Evolutionary conservation across 2,329 filamentous ascomycete genomes (phyloP).

Genomic region (Hypoxylon sp.): DNA sequence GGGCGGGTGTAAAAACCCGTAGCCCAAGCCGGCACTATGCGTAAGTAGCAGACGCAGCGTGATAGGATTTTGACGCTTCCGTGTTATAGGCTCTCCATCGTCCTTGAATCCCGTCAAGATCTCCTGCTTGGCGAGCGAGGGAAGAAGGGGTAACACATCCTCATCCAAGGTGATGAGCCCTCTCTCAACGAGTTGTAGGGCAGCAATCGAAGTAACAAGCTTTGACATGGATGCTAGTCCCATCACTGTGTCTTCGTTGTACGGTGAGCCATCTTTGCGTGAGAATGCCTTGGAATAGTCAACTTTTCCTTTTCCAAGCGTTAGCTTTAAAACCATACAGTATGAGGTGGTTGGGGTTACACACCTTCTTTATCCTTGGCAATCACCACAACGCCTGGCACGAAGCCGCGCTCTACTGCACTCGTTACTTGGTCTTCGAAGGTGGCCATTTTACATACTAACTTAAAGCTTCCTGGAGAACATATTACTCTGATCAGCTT

Average conservation of each 20-base stretch:
- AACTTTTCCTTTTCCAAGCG: constrained; percentile 32
- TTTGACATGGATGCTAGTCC: constrained; percentile 58
- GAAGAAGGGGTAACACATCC: constrained; percentile 60
- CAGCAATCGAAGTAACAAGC: constrained; percentile 63
- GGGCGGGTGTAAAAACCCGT: constrained; percentile 55
- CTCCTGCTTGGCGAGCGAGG: constrained; percentile 60
- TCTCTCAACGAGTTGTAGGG: constrained; percentile 64
- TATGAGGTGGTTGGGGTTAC: neutral
- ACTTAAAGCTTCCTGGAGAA: neutral
- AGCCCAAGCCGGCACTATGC: constrained; percentile 62
- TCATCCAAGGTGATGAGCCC: constrained; percentile 62
- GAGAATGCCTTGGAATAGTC: constrained; percentile 38
- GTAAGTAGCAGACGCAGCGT: constrained; percentile 64
- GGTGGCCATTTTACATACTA: constrained; percentile 25
- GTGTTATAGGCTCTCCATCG: constrained; percentile 54
- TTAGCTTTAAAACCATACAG: neutral
- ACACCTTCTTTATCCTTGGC: constrained; percentile 40
- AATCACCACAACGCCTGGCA: constrained; percentile 37
- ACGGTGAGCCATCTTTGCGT: constrained; percentile 17
- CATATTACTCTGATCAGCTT: neutral
- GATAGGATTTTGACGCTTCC: constrained; percentile 54
- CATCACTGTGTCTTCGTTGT: constrained; percentile 53
- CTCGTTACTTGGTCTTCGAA: constrained; percentile 33
- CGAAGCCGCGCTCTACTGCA: constrained; percentile 31
- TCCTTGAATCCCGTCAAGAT: constrained; percentile 62